These are phyloP conservation scores for Zea luxurians DNA, from an alignment of 176 grass and related monocot species.

Conservation along the genomic window DNA sequence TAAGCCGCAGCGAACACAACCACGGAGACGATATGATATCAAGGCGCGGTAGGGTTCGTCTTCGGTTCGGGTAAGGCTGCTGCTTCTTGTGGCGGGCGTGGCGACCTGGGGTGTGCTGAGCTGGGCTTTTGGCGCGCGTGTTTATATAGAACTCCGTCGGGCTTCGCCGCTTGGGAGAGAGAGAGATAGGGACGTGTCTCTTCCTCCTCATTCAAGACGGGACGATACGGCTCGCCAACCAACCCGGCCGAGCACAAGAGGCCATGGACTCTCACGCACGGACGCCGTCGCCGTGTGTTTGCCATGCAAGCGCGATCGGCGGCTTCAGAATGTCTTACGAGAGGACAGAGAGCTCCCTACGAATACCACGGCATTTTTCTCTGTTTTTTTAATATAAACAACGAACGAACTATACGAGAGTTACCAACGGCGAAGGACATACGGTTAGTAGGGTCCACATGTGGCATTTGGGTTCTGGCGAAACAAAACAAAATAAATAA, in stretches of 20 bases:
- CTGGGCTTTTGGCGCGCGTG: constrained; percentile 11
- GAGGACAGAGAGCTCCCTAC: neutral
- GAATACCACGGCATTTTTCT: neutral
- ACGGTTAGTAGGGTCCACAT: no score
- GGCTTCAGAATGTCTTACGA: neutral
- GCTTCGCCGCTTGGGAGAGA: neutral
- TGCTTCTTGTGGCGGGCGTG: neutral
- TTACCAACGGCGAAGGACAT: no score
- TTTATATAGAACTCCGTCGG: constrained; percentile 30
- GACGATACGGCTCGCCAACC: constrained; percentile 18
- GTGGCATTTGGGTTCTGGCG: no score
- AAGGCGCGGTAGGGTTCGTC: neutral
- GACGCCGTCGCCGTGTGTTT: neutral
- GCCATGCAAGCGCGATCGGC: neutral
- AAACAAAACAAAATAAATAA: no score
- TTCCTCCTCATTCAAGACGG: constrained; percentile 16
- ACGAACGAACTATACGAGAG: neutral
- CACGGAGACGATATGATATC: no score
- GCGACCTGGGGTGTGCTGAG: constrained; percentile 2
- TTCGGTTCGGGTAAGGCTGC: neutral
- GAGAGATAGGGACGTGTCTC: constrained; percentile 10
- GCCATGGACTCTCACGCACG: constrained; percentile 20
- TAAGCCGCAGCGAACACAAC: no score
- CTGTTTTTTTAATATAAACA: neutral
- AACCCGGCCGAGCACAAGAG: neutral